These are phyloP conservation scores for Fimicolochytrium jonesii DNA, from an alignment of 192 early-diverging fungal species.

Conservation along the genomic window DNA sequence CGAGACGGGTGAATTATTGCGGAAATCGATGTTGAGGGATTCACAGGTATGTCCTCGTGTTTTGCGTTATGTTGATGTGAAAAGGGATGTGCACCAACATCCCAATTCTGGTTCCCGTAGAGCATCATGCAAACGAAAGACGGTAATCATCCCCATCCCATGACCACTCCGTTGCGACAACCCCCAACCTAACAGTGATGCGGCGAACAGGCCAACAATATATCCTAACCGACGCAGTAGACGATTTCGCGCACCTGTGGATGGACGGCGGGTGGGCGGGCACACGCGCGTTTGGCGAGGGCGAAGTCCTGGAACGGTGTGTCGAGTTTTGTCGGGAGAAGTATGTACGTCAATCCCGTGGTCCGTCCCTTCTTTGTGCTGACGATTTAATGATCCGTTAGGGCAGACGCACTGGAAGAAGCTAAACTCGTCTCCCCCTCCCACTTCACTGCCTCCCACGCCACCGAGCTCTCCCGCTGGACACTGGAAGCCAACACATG, in stretches of 20 bases:
- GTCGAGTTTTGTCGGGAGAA: conserved; percentile 3
- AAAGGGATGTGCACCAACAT: not conserved
- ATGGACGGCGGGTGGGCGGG: not conserved
- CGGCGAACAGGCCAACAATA: conserved; percentile 3
- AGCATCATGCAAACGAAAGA: not conserved
- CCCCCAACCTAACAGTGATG: not conserved
- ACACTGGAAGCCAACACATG: conserved; percentile 25
- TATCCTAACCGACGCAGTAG: conserved; percentile 10
- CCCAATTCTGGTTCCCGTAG: not conserved
- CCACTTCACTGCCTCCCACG: not conserved
- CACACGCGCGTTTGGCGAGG: not conserved
- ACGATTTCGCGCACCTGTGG: conserved; percentile 9
- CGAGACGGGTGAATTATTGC: not conserved
- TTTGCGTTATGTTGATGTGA: no score
- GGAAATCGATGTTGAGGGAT: not conserved
- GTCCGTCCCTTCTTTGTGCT: not conserved
- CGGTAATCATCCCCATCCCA: not conserved
- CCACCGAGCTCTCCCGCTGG: conserved; percentile 17
- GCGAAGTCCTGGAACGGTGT: not conserved
- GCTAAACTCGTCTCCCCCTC: not conserved
- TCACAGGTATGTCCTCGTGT: not conserved
- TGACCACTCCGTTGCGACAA: not conserved
- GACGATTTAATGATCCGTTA: not conserved
- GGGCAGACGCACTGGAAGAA: not conserved
- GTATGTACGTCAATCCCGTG: not conserved